phyloP scores from a whole-genome alignment of 2,329 filamentous ascomycete genomes.

The Epichloe gansuensis region DNA sequence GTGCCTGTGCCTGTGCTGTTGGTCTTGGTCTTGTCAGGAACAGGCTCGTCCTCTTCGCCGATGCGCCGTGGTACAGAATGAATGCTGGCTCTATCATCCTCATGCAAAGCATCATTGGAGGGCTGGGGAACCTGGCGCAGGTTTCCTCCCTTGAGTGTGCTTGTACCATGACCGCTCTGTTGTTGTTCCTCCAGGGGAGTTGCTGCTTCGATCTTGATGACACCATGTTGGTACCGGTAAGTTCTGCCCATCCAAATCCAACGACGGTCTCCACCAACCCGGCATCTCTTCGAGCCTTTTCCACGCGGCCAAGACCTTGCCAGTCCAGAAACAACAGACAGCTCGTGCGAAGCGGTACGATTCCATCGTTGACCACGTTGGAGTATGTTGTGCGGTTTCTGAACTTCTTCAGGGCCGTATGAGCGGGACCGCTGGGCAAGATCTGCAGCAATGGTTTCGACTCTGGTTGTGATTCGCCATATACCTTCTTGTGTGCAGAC shows the following conservation, averaged over 20 bases:
- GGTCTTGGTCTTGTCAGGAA: conserved; percentile 14
- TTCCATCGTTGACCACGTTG: conserved; percentile 95
- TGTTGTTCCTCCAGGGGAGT: conserved; percentile 20
- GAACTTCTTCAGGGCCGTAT: conserved; percentile 77
- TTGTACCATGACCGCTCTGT: conserved; percentile 20
- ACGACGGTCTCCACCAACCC: conserved; percentile 87
- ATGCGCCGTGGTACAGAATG: conserved; percentile 28
- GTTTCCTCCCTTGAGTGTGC: conserved; percentile 23
- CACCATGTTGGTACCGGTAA: conserved; percentile 58
- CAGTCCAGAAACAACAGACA: conserved; percentile 95
- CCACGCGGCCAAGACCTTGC: conserved; percentile 84
- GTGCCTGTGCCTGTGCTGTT: not conserved
- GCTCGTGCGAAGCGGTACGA: conserved; percentile 87
- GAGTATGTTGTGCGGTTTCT: conserved; percentile 87
- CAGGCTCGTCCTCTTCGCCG: conserved; percentile 15
- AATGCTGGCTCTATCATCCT: conserved; percentile 53
- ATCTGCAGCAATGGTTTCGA: conserved; percentile 84
- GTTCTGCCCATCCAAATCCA: conserved; percentile 87
- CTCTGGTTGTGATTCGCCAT: conserved; percentile 55
- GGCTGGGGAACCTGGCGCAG: conserved; percentile 59
- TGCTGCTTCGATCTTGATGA: conserved; percentile 33
- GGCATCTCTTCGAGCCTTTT: conserved; percentile 86
- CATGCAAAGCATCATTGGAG: conserved; percentile 48
- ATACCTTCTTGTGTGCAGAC: conserved; percentile 47
- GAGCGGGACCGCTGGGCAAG: conserved; percentile 80